Evolutionary conservation across 768 basidiomycete species (phyloP), one percentile per base, ranked within the genome.

Genomic region (Cubamyces sp.): DNA sequence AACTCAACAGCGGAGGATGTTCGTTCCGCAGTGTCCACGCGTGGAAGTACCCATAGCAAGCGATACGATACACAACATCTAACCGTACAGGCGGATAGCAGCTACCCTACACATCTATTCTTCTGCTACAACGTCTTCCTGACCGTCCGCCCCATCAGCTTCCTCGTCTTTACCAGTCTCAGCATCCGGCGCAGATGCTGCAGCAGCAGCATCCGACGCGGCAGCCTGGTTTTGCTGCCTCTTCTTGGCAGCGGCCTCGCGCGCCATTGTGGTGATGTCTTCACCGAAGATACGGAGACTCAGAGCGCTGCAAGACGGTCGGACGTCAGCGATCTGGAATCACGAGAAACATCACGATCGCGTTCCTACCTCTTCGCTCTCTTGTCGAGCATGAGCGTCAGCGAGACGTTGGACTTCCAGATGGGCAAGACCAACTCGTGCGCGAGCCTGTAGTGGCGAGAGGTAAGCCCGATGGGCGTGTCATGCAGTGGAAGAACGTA

Each of bases 321-420:
- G 14, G 51, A 23, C 37, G 19, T 49, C 41, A 52, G 43, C 28
- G 8, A 12, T 7, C 12, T 18, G 25, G 12, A 9, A 1, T 23
- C 42, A 28, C 12, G 51, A 11, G 11, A n/a, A 19, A 53, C 50
- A 51, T 42, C 54, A 40, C 61, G 37, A 53, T 43, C 19, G 14
- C 12, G 49, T 4, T 46, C 40, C 25, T 40, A 62, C 96, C 90
- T 93, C 77, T 98, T 98, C 25, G 94, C 92, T 70, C 91, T 91
- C 75, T 98, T 99, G 76, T 98, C 95, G 56, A 97, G 87, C 94
- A 98, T 94, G 60, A 98, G 79, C 0, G 90, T 86, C 54, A 96
- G 72, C 0, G 94, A 96, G 14, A 87, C 85, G 61, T 88, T 89
- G 2, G 94, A 94, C 76, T 92, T 95, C 97, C 96, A 98, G 54